A percentile compares a stretch with the other conserved stretches of the same genome.
Conservation (phyloP, 1,139 yeast species). For the Taphrina confusa region DNA sequence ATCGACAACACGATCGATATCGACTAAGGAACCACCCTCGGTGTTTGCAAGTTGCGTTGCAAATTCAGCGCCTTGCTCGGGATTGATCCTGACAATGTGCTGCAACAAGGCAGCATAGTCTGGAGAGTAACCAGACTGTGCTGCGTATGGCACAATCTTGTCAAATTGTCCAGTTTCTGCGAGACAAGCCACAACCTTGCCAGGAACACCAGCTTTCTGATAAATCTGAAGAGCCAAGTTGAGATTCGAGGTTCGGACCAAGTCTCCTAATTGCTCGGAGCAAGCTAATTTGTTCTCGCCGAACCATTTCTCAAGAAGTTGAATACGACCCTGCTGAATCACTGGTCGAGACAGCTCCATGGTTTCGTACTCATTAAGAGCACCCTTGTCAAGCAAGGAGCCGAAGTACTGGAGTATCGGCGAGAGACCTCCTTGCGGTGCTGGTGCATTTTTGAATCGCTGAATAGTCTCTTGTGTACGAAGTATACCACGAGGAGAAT, state of each 20-base stretch:
- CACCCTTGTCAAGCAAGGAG: constrained; percentile 86
- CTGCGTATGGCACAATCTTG: constrained; percentile 90
- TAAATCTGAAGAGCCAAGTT: constrained; percentile 89
- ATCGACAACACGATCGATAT: constrained; percentile 85
- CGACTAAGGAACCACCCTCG: constrained; percentile 63
- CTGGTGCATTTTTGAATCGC: constrained; percentile 84
- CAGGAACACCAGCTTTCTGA: constrained; percentile 77
- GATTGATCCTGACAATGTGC: constrained; percentile 84
- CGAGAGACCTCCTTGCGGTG: constrained; percentile 94
- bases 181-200: constrained; percentile 86
- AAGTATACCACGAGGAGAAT: constrained; percentile 75
- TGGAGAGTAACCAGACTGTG: constrained; percentile 84
- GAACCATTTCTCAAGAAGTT: constrained; percentile 92
- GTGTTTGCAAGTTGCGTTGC: constrained; percentile 79
- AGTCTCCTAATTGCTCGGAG: constrained; percentile 95
- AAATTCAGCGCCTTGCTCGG: constrained; percentile 98
- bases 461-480: constrained; percentile 94
- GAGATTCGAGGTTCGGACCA: constrained; percentile 83
- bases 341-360: constrained; percentile 95
- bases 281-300: constrained; percentile 90
- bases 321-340: constrained; percentile 91
- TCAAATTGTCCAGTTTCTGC: constrained; percentile 98
- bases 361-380: constrained; percentile 89
- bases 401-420: constrained; percentile 93
- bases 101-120: constrained; percentile 89